Base-by-base conservation (phyloP, 2,329 filamentous ascomycete genomes). In the Fusarium torreyae region DNA sequence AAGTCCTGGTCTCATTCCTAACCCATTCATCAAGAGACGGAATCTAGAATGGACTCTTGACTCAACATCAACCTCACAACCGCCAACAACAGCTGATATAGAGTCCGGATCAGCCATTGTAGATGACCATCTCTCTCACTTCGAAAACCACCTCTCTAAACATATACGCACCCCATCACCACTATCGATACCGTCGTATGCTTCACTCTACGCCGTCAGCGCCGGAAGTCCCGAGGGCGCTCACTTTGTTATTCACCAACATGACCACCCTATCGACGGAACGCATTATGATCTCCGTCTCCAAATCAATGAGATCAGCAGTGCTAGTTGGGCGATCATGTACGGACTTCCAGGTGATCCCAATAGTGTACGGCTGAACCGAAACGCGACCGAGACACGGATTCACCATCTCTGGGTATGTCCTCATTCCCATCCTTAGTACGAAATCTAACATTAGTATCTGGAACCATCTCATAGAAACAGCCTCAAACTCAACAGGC, bases 181-280 rank as follows among this genome's bases (percentile, higher is more conserved):
- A 45, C 74, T 85, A 6, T 59, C 81, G 17, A 70, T 84, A 20
- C 24, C 71, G 2, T 57, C 54, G 5, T 84, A 82, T 69, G 65
- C 72, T 5, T 62, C 71, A 10, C 77, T 85, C 9, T 86, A 84
- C 57, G 65, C 71, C 6, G 50, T 55, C n/a, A 78, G 78, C 46
- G 71, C 69, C 3, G 77, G 76, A 18, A 78, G 58, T 44, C 40
- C 61, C 5, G 43, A 57, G 17, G 83, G 83, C 18, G 80, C 82
- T 10, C 88, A 90, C 75, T 93, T 92, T 73, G 87, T 93, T 52
- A 84, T 93, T 38, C 90, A 93, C 76, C 90, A 93, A 74, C 90
- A 93, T 75, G 90, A 92, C 73, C 91, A 93, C 74, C 91, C 91
- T 2, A 77, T 91, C 43, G 89, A 91, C 11, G 90, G 91, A 24